A percentile compares a stretch with the other conserved stretches of the same genome.
Evolutionary conservation across 139 green algal species (phyloP).

Genomic region (Chlamydomonas applanata): DNA sequence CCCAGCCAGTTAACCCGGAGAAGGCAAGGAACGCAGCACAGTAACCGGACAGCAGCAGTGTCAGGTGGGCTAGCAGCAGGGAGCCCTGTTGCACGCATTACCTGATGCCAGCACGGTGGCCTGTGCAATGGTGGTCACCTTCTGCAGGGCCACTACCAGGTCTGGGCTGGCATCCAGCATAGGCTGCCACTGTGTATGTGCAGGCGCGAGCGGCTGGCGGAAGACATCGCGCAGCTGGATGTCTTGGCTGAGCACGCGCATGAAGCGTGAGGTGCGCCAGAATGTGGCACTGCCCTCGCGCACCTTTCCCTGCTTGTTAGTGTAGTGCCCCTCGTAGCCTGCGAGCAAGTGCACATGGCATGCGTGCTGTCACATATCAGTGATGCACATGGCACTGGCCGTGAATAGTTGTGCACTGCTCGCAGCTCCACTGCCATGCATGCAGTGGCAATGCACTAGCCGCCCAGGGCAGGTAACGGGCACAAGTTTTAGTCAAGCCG

Average conservation of each 20-base stretch:
- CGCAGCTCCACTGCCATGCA: too few relatives aligned
- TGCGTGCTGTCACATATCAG: not conserved
- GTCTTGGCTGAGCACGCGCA: constrained; percentile 34
- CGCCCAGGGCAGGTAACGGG: too few relatives aligned
- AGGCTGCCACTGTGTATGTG: constrained; percentile 54
- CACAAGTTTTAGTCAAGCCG: too few relatives aligned
- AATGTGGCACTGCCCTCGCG: constrained; percentile 72
- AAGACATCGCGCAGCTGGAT: constrained; percentile 55
- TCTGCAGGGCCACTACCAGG: constrained; percentile 68
- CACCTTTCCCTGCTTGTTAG: constrained; percentile 77
- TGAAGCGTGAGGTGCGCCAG: constrained; percentile 38
- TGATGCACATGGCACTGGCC: not conserved
- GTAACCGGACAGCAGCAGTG: too few relatives aligned
- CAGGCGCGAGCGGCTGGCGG: constrained; percentile 29
- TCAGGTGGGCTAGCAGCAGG: too few relatives aligned
- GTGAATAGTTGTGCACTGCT: not conserved
- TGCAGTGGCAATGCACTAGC: too few relatives aligned
- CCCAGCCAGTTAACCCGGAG: too few relatives aligned
- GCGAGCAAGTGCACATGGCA: not conserved
- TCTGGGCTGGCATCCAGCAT: constrained; percentile 64
- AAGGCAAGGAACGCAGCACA: too few relatives aligned
- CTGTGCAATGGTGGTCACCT: constrained; percentile 80
- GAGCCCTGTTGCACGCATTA: not conserved
- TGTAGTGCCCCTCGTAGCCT: constrained; percentile 61
- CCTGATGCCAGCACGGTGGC: constrained; percentile 51